Evolutionary conservation across 164 flowering plant genomes (phyloP).

Genomic region (Macadamia tetraphylla): DNA sequence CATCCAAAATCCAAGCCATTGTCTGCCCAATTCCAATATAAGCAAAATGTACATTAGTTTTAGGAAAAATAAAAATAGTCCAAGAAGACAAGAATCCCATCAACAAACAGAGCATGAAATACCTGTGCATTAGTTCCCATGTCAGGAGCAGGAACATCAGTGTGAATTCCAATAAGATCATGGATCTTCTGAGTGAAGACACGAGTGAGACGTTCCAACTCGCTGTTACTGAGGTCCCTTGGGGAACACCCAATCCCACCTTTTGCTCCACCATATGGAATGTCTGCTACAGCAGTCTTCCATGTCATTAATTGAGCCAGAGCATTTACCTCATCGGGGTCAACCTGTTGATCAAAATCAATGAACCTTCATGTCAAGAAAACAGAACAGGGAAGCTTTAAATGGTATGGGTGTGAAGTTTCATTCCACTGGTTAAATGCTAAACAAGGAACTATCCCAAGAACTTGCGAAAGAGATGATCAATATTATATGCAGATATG

Average conservation of each 20-base stretch:
- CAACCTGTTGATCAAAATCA: slow-evolving; percentile 42
- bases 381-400: not conserved
- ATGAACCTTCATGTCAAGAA: slow-evolving; percentile 5
- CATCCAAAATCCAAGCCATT: slow-evolving; percentile 91
- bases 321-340: slow-evolving; percentile 88
- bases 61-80: not conserved
- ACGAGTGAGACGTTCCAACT: slow-evolving; percentile 75
- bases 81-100: not conserved
- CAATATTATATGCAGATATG: not conserved
- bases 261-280: slow-evolving; percentile 86
- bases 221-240: slow-evolving; percentile 48
- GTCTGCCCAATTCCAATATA: slow-evolving; percentile 36
- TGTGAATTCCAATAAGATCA: slow-evolving; percentile 71
- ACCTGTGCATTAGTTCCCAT: slow-evolving; percentile 90
- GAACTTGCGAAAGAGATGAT: not conserved
- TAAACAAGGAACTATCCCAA: not conserved
- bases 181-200: slow-evolving; percentile 86
- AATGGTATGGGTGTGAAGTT: not conserved
- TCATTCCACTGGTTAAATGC: not conserved
- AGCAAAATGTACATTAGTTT: not conserved
- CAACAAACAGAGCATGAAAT: not conserved
- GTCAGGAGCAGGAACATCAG: slow-evolving; percentile 84
- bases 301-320: slow-evolving; percentile 84
- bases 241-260: slow-evolving; percentile 83
- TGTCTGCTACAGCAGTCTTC: slow-evolving; percentile 77